These are phyloP conservation scores for Ustulina deusta DNA, from an alignment of 2,329 filamentous ascomycete genomes.

Conservation along the genomic window DNA sequence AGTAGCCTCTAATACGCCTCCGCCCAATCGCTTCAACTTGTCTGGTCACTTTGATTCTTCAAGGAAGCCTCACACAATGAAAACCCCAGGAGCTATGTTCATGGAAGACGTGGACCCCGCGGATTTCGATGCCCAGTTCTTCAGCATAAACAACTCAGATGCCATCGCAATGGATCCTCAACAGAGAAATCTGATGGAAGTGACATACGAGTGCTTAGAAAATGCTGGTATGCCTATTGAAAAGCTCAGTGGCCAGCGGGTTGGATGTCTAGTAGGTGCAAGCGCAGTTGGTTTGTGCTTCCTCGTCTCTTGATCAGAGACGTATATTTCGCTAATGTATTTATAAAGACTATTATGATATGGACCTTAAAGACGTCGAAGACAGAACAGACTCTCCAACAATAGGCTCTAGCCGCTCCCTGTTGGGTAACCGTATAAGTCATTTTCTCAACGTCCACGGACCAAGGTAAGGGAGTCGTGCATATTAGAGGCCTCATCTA, in stretches of 20 bases:
- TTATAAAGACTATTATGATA: conserved; percentile 26
- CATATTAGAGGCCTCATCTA: neutral
- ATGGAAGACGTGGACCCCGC: conserved; percentile 52
- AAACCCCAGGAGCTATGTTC: conserved; percentile 55
- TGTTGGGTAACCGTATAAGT: conserved; percentile 50
- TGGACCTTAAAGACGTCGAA: conserved; percentile 35
- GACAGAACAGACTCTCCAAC: conserved; percentile 41
- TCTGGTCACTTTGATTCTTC: conserved; percentile 54
- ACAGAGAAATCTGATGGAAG: conserved; percentile 37
- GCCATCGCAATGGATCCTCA: conserved; percentile 41
- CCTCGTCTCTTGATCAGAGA: neutral
- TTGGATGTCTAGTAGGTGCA: conserved; percentile 33
- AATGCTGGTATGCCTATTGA: conserved; percentile 36
- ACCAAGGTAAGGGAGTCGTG: conserved; percentile 31
- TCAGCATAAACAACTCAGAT: conserved; percentile 40
- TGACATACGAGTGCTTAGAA: conserved; percentile 38
- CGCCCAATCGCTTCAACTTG: conserved; percentile 53
- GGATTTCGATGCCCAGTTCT: conserved; percentile 54
- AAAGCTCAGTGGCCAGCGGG: conserved; percentile 9
- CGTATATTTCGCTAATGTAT: neutral
- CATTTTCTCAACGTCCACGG: conserved; percentile 52
- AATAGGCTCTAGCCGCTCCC: conserved; percentile 42
- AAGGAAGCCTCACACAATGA: conserved; percentile 53
- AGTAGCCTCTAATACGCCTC: conserved; percentile 48
- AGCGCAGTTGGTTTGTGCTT: conserved; percentile 22